Evolutionary conservation across 306 rosid genomes (phyloP).

Genomic region (Rosa rugosa): DNA sequence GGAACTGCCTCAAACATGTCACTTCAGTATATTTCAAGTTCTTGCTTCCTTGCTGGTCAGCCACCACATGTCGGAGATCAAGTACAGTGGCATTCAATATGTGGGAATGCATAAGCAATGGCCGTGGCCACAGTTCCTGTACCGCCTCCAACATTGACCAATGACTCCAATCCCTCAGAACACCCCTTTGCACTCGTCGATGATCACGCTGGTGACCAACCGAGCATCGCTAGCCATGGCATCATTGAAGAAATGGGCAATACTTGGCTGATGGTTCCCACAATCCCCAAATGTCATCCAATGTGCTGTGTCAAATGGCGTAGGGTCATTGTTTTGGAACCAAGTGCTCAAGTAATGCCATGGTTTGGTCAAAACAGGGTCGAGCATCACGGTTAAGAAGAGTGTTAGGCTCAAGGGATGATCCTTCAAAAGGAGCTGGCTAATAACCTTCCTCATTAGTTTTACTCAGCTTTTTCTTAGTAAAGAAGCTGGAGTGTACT

Average conservation of each 20-base stretch:
- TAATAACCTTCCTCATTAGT: slow-evolving; percentile 23
- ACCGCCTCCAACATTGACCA: slow-evolving; percentile 21
- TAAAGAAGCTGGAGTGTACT: slow-evolving; percentile 43
- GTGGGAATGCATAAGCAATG: slow-evolving; percentile 28
- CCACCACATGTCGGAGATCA: slow-evolving; percentile 54
- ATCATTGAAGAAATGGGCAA: slow-evolving; percentile 32
- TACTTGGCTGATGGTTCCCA: slow-evolving; percentile 5
- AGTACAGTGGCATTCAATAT: slow-evolving; percentile 25
- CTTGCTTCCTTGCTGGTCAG: slow-evolving; percentile 24
- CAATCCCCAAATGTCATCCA: slow-evolving; percentile 44
- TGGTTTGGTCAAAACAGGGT: slow-evolving; percentile 29
- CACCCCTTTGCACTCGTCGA: background rate
- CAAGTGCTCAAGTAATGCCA: slow-evolving; percentile 31
- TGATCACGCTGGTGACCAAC: background rate
- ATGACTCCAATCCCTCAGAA: background rate
- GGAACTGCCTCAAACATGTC: slow-evolving; percentile 53
- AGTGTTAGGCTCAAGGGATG: slow-evolving; percentile 14
- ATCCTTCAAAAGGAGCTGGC: slow-evolving; percentile 28
- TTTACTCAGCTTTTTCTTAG: background rate
- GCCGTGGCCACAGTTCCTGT: slow-evolving; percentile 43
- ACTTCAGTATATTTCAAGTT: slow-evolving; percentile 37
- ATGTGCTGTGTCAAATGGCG: slow-evolving; percentile 20
- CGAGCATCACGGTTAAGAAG: slow-evolving; percentile 5
- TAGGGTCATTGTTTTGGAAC: slow-evolving; percentile 35
- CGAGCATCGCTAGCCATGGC: slow-evolving; percentile 36